Evolutionary conservation across 306 rosid species (phyloP).

Genomic region (Lotus japonicus): DNA sequence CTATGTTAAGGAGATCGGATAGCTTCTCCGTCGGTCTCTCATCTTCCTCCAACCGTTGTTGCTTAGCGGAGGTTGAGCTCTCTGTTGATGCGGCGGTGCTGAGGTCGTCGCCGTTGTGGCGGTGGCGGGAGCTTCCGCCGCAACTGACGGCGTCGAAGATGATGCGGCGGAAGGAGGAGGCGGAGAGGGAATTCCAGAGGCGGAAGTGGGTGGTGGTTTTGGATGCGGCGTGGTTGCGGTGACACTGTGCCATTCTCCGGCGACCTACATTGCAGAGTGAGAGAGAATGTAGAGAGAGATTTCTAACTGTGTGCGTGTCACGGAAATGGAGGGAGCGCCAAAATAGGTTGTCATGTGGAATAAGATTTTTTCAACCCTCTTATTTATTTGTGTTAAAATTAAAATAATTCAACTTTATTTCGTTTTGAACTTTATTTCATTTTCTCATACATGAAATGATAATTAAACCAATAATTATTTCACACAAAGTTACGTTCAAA

Average conservation of each 20-base stretch:
- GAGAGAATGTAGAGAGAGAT: not conserved
- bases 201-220: constrained; percentile 41
- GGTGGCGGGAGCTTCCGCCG: constrained; percentile 56
- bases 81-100: not conserved
- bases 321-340: constrained; percentile 20
- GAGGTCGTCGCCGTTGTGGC: not conserved
- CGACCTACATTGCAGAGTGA: constrained; percentile 39
- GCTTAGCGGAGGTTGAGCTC: constrained; percentile 14
- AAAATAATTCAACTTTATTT: not conserved
- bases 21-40: constrained; percentile 62
- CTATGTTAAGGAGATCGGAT: constrained; percentile 60
- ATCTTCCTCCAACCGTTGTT: not conserved
- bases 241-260: constrained; percentile 68
- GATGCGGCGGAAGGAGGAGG: constrained; percentile 58
- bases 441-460: too few species aligned
- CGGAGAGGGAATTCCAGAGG: constrained; percentile 42
- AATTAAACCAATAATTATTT: too few species aligned
- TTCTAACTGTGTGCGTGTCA: constrained; percentile 2
- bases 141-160: constrained; percentile 82
- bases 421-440: not conserved
- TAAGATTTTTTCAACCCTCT: not conserved
- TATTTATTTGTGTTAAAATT: too few species aligned
- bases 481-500: too few species aligned
- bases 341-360: not conserved
- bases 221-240: constrained; percentile 53